phyloP scores from a whole-genome alignment of 129 eudicot species.

The Scalesia atractyloides region DNA sequence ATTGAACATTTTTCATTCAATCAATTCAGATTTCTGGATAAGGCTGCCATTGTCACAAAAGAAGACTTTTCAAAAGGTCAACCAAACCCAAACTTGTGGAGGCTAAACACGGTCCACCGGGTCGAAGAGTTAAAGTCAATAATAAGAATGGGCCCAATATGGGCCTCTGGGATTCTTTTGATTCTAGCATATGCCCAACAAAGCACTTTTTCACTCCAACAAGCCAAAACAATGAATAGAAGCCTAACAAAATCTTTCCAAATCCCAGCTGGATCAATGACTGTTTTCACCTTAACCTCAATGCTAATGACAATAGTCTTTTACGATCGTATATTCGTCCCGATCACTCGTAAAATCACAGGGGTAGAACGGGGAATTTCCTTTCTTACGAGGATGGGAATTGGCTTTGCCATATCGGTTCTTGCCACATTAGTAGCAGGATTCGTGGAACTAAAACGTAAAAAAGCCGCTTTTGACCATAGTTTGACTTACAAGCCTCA shows the following conservation, averaged over 20 bases:
- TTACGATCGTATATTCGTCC: constrained; percentile 73
- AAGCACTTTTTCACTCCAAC: constrained; percentile 79
- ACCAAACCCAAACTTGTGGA: constrained; percentile 59
- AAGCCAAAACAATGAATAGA: constrained; percentile 83
- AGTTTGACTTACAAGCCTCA: constrained; percentile 50
- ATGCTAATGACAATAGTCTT: constrained; percentile 68
- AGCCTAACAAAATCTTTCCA: constrained; percentile 66
- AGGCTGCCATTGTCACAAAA: constrained; percentile 74
- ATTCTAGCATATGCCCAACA: constrained; percentile 85
- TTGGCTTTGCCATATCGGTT: constrained; percentile 70
- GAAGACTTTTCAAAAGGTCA: constrained; percentile 49
- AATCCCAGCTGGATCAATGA: constrained; percentile 88
- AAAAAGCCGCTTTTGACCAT: constrained; percentile 46
- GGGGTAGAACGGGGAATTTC: constrained; percentile 81
- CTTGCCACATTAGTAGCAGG: constrained; percentile 84
- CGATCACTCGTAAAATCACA: constrained; percentile 61
- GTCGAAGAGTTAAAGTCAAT: constrained; percentile 87
- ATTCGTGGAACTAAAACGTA: constrained; percentile 65
- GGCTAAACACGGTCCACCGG: constrained; percentile 77
- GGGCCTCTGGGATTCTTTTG: constrained; percentile 88
- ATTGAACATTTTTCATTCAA: neutral
- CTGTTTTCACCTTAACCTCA: constrained; percentile 66
- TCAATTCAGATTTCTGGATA: constrained; percentile 70
- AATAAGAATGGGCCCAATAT: constrained; percentile 90
- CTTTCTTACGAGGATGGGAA: constrained; percentile 75